Evolutionary conservation across 2,329 filamentous ascomycete genomes (phyloP).

Genomic region (Moelleriella libera): DNA sequence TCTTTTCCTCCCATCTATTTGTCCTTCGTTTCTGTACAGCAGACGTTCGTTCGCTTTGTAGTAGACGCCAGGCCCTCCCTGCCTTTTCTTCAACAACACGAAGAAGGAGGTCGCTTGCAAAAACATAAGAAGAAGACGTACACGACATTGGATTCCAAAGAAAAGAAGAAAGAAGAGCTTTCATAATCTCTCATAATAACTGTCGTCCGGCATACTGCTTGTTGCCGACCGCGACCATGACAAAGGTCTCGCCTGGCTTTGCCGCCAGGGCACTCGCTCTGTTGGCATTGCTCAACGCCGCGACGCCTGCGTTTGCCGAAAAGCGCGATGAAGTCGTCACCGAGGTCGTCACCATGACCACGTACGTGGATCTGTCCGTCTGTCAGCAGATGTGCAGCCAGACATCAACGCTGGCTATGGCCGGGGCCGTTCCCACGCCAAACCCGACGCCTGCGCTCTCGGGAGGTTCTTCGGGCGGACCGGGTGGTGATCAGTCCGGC

Average conservation of each 20-base stretch:
- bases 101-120: no score
- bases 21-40: neutral
- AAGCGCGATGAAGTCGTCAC: neutral
- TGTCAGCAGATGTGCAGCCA: neutral
- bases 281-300: neutral
- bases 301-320: neutral
- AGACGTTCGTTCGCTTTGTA: neutral
- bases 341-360: neutral
- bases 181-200: no score
- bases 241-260: neutral
- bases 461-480: neutral
- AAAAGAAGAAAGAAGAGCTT: neutral
- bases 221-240: neutral
- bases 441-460: neutral
- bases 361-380: neutral
- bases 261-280: neutral
- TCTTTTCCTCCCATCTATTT: neutral
- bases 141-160: neutral
- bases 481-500: neutral
- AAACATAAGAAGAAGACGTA: no score
- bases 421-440: neutral
- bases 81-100: no score
- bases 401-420: neutral
- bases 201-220: neutral
- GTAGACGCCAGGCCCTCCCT: no score